Evolutionary conservation across 768 basidiomycete genomes (phyloP).

Genomic region (Podaxis carcinomalis): DNA sequence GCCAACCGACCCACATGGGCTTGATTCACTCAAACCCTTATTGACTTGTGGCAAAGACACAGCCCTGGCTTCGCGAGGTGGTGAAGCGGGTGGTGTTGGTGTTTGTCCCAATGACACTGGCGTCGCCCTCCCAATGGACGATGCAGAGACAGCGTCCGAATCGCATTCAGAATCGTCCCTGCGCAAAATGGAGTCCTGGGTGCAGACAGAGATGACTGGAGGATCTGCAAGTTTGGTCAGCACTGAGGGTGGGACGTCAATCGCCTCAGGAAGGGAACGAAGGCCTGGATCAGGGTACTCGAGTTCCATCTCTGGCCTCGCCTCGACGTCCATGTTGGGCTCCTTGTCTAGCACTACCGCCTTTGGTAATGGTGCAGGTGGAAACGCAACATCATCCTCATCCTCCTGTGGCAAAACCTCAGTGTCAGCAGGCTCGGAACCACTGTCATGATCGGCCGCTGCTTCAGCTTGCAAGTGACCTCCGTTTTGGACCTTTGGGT

Average conservation of each 20-base stretch:
- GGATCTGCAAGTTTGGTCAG: conserved; percentile 12
- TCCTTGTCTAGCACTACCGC: background rate
- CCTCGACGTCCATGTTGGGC: background rate
- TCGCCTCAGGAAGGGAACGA: conserved; percentile 32
- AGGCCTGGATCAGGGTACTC: conserved; percentile 38
- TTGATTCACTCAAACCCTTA: background rate
- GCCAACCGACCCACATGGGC: background rate
- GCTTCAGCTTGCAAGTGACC: background rate
- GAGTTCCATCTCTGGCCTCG: background rate
- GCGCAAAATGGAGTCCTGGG: conserved; percentile 2
- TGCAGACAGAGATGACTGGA: conserved; percentile 9
- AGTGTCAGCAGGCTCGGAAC: background rate
- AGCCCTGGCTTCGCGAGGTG: conserved; percentile 20
- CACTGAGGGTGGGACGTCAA: conserved; percentile 15
- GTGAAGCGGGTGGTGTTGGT: conserved; percentile 43
- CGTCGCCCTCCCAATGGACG: conserved; percentile 1
- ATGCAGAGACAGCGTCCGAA: background rate
- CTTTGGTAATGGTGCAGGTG: background rate
- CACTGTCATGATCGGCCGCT: background rate
- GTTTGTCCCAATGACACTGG: conserved; percentile 24
- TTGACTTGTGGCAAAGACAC: conserved; percentile 2
- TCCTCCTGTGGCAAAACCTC: background rate
- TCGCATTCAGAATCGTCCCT: background rate
- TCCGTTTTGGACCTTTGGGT: background rate
- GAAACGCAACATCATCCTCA: background rate